These are phyloP conservation scores for Aspergillus terreus DNA, from an alignment of 2,329 filamentous ascomycete genomes.

Conservation along the genomic window DNA sequence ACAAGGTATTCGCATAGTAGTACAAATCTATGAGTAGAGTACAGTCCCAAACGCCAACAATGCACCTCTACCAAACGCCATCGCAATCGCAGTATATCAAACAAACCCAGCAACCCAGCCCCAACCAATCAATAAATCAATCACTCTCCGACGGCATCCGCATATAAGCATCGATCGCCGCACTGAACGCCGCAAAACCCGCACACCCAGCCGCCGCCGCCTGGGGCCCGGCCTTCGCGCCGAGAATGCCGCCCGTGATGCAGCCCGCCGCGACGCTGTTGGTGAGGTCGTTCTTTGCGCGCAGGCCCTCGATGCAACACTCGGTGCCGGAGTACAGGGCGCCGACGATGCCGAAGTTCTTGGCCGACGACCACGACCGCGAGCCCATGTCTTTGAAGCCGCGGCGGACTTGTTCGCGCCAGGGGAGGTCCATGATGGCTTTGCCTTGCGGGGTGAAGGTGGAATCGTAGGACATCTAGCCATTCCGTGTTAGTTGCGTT, in stretches of 20 bases:
- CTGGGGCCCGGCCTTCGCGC: constrained; percentile 81
- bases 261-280: constrained; percentile 89
- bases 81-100: not conserved
- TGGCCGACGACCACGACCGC: constrained; percentile 76
- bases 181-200: constrained; percentile 89
- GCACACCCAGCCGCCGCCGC: constrained; percentile 83
- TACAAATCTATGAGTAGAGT: too few species aligned
- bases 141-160: constrained; percentile 57
- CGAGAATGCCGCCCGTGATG: constrained; percentile 83
- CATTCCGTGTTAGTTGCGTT: not conserved
- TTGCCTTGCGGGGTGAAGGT: constrained; percentile 63
- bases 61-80: not conserved
- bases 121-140: not conserved
- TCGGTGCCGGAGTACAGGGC: constrained; percentile 89
- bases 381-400: constrained; percentile 95
- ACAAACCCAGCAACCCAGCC: not conserved
- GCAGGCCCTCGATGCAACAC: constrained; percentile 84
- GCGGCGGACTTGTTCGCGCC: constrained; percentile 74
- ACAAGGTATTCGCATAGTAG: too few species aligned
- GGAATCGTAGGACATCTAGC: constrained; percentile 95
- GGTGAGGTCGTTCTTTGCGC: constrained; percentile 87
- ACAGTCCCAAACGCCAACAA: not conserved
- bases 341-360: constrained; percentile 93
- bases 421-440: constrained; percentile 63
- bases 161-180: constrained; percentile 91